These are phyloP conservation scores for Mortierella claussenii DNA, from an alignment of 192 early-diverging fungal species.

Conservation along the genomic window DNA sequence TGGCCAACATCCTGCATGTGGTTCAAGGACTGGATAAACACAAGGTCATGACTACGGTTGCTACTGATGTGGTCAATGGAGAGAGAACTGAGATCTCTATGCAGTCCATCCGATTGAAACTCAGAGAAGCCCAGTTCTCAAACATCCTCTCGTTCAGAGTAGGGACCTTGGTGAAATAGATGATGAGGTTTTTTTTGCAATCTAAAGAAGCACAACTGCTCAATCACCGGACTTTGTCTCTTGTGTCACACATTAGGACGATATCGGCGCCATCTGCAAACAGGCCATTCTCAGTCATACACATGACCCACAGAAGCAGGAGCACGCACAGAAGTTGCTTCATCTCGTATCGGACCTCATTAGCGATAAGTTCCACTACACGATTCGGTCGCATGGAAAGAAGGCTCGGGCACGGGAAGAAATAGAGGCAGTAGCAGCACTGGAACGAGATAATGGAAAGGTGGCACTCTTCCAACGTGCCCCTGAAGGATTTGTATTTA, in stretches of 20 bases:
- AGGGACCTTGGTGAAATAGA: not conserved
- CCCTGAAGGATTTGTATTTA: conserved; percentile 60
- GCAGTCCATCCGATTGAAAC: conserved; percentile 16
- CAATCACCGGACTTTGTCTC: no score
- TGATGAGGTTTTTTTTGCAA: not conserved
- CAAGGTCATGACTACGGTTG: conserved; percentile 1
- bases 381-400: conserved; percentile 49
- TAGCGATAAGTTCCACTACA: conserved; percentile 42
- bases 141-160: conserved; percentile 37
- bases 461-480: conserved; percentile 58
- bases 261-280: conserved; percentile 23
- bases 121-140: conserved; percentile 24
- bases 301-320: conserved; percentile 6
- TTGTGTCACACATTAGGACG: conserved; percentile 22
- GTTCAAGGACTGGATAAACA: conserved; percentile 29
- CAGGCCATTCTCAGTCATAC: conserved; percentile 9
- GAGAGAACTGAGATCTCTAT: conserved; percentile 12
- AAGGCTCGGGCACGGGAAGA: conserved; percentile 41
- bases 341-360: conserved; percentile 37
- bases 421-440: conserved; percentile 7
- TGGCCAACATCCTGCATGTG: conserved; percentile 26
- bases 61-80: conserved; percentile 17
- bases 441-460: conserved; percentile 33
- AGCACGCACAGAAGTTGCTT: conserved; percentile 21
- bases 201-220: no score